phyloP scores from a whole-genome alignment of 441 rosid genomes.

The Cnidoscolus chayamansa region DNA sequence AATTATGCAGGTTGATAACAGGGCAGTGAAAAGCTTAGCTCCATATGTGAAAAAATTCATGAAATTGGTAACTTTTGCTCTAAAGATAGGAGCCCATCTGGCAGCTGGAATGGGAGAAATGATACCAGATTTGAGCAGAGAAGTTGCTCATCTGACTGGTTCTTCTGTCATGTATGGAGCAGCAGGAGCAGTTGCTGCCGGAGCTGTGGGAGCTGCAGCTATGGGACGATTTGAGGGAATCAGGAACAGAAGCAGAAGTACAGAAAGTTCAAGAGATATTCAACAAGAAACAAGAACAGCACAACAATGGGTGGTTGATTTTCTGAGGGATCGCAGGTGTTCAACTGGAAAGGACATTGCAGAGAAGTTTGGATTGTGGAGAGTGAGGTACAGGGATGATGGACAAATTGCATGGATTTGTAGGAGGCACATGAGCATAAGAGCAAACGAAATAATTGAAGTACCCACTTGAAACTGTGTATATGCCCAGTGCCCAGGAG shows the following conservation, averaged over 20 bases:
- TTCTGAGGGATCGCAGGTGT: conserved; percentile 73
- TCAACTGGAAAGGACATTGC: conserved; percentile 82
- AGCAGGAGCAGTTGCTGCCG: conserved; percentile 74
- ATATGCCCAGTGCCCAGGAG: conserved; percentile 12
- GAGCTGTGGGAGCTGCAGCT: conserved; percentile 68
- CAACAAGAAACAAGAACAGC: conserved; percentile 67
- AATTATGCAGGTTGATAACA: conserved; percentile 82
- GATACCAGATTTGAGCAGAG: conserved; percentile 9
- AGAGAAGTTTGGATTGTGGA: conserved; percentile 87
- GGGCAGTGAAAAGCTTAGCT: conserved; percentile 64
- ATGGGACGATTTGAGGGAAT: conserved; percentile 36
- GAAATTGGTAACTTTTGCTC: conserved; percentile 79
- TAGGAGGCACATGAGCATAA: conserved; percentile 69
- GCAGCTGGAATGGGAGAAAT: conserved; percentile 89
- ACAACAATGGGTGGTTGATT: conserved; percentile 89
- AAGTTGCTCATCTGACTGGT: conserved; percentile 26
- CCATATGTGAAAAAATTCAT: conserved; percentile 86
- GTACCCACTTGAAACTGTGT: conserved; percentile 54
- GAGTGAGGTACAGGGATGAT: conserved; percentile 78
- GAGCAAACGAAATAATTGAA: conserved; percentile 76
- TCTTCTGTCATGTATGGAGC: conserved; percentile 70
- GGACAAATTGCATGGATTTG: conserved; percentile 96
- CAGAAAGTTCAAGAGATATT: conserved; percentile 42
- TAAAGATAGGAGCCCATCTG: conserved; percentile 91
- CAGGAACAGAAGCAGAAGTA: conserved; percentile 42